phyloP scores from a whole-genome alignment of 2,329 filamentous ascomycete genomes.

The Akanthomyces muscarius region DNA sequence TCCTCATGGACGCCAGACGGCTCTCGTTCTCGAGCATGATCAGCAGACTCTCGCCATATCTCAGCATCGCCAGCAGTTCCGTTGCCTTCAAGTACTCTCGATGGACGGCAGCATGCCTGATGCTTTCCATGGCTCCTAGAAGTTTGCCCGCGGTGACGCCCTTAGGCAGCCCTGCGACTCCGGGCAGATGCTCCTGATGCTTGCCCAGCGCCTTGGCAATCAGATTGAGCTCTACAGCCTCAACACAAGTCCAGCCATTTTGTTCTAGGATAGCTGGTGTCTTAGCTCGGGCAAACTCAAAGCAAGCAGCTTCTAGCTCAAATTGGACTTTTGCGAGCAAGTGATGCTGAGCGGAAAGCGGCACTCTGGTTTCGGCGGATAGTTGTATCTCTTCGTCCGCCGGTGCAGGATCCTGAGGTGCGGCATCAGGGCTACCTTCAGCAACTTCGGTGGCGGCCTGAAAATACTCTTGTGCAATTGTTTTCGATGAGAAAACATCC shows the following conservation, averaged over 20 bases:
- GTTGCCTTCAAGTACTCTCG: background rate
- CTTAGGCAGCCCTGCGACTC: no score
- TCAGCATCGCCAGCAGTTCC: background rate
- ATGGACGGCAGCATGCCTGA: slow-evolving; percentile 1
- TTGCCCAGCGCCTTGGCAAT: background rate
- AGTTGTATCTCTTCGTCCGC: background rate
- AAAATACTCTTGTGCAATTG: slow-evolving; percentile 6
- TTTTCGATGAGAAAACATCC: background rate
- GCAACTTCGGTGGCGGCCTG: background rate
- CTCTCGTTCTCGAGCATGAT: background rate
- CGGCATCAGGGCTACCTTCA: background rate
- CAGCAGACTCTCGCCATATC: slow-evolving; percentile 2
- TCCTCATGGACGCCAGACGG: slow-evolving; percentile 1
- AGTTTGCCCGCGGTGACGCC: background rate
- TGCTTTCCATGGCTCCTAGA: background rate
- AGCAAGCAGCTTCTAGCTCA: slow-evolving; percentile 5
- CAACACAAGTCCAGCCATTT: background rate
- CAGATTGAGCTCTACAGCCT: background rate
- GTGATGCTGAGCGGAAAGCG: background rate
- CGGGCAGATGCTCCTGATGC: no score
- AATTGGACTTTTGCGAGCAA: background rate
- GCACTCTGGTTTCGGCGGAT: background rate
- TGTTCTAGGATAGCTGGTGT: background rate
- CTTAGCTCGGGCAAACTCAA: slow-evolving; percentile 1
- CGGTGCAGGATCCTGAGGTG: background rate